Percentiles rank a stretch among this genome's conserved stretches.
Conservation (phyloP, 768 basidiomycete species). For the Pleurotus cornucopiae region DNA sequence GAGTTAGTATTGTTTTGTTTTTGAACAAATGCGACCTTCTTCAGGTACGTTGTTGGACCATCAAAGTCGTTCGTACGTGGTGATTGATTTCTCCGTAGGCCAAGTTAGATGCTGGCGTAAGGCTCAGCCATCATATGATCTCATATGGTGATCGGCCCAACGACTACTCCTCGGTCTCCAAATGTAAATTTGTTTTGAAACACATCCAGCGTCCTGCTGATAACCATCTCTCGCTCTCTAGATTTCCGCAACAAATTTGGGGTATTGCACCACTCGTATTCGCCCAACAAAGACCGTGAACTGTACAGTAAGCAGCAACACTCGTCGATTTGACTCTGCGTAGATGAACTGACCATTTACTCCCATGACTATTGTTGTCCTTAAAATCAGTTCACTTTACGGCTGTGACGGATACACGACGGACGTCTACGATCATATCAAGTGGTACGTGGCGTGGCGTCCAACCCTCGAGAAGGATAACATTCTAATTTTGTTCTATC, state of each 20-base stretch:
- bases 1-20: slow-evolving; percentile 78
- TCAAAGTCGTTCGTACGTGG: background rate
- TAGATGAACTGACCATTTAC: too few species aligned
- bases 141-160: slow-evolving; percentile 74
- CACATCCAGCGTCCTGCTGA: background rate
- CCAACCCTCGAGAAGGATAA: background rate
- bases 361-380: too few species aligned
- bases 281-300: slow-evolving; percentile 70
- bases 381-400: slow-evolving; percentile 63
- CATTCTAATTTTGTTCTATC: slow-evolving; percentile 1
- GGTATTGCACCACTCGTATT: slow-evolving; percentile 59
- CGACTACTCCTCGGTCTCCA: slow-evolving; percentile 71
- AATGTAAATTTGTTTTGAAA: slow-evolving; percentile 40
- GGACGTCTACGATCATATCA: slow-evolving; percentile 69
- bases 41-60: slow-evolving; percentile 36
- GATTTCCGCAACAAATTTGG: slow-evolving; percentile 75
- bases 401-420: slow-evolving; percentile 75
- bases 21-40: slow-evolving; percentile 80
- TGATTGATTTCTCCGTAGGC: slow-evolving; percentile 32
- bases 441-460: slow-evolving; percentile 44
- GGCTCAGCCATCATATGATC: slow-evolving; percentile 62
- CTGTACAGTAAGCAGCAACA: slow-evolving; percentile 56
- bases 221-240: slow-evolving; percentile 21
- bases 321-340: too few species aligned
- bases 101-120: slow-evolving; percentile 75